A percentile compares a stretch with the other conserved stretches of the same genome.
Evolutionary conservation across 257 asterid species (phyloP).

Genomic region (Solanum lycopersicoides): DNA sequence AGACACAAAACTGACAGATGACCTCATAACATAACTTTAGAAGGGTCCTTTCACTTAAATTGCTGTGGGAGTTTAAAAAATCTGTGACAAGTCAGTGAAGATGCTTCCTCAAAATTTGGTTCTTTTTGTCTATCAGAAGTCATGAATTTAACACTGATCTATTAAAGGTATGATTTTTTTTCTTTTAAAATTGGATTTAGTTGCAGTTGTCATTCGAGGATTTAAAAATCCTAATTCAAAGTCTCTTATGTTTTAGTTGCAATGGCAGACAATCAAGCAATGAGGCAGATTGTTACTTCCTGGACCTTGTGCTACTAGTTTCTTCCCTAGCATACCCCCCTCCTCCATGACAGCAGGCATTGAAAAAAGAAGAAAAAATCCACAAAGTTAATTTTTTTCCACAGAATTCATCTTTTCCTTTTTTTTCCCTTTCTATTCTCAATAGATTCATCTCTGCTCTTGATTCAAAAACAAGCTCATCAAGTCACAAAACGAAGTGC

Average conservation of each 20-base stretch:
- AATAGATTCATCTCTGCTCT: neutral
- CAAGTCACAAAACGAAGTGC: neutral
- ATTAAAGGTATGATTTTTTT: neutral
- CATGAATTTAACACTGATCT: neutral
- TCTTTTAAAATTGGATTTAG: neutral
- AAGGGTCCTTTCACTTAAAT: neutral
- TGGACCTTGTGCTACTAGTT: neutral
- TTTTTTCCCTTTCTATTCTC: neutral
- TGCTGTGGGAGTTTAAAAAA: neutral
- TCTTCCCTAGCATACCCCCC: neutral
- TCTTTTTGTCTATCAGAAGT: neutral
- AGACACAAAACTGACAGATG: neutral
- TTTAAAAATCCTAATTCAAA: neutral
- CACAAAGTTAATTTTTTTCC: neutral
- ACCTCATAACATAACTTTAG: neutral
- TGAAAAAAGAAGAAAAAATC: neutral
- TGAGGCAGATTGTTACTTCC: neutral
- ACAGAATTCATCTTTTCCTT: neutral
- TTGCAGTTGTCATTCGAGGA: neutral
- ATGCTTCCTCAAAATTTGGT: neutral
- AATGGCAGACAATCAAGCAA: neutral
- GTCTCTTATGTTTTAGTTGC: neutral
- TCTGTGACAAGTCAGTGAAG: neutral
- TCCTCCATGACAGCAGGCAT: neutral
- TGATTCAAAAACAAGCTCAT: neutral